Evolutionary conservation across 1,284 basidiomycete species (phyloP).

Genomic region (Xanthoconium separans): DNA sequence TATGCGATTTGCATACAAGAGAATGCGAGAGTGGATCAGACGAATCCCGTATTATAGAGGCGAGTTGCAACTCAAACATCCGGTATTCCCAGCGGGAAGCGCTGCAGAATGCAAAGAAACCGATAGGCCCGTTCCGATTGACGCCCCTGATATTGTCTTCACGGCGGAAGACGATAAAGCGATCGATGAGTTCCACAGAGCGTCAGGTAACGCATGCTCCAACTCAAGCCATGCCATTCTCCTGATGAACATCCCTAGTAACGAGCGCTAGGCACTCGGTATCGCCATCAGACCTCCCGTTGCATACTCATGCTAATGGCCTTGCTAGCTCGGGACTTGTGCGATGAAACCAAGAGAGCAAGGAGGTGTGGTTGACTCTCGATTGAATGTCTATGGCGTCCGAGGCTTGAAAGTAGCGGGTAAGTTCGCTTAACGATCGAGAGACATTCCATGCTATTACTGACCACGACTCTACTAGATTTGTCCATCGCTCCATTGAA

Average conservation of each 20-base stretch:
- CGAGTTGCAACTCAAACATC: slow-evolving; percentile 46
- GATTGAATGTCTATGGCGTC: slow-evolving; percentile 64
- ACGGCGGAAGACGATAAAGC: slow-evolving; percentile 54
- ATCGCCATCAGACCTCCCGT: slow-evolving; percentile 9
- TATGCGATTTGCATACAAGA: slow-evolving; percentile 59
- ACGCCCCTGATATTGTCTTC: slow-evolving; percentile 51
- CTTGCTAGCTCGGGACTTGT: slow-evolving; percentile 58
- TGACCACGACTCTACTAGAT: slow-evolving; percentile 25
- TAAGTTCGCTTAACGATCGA: slow-evolving; percentile 3
- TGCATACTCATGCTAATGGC: background rate
- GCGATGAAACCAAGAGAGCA: slow-evolving; percentile 60
- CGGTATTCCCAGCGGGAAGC: slow-evolving; percentile 47
- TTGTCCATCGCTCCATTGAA: slow-evolving; percentile 36
- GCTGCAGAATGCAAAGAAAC: slow-evolving; percentile 37
- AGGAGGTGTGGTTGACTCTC: slow-evolving; percentile 61
- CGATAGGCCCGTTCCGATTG: slow-evolving; percentile 39
- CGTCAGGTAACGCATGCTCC: slow-evolving; percentile 21
- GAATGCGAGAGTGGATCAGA: slow-evolving; percentile 53
- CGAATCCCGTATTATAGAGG: slow-evolving; percentile 59
- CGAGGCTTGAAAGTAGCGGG: slow-evolving; percentile 56
- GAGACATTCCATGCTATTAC: background rate
- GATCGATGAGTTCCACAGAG: slow-evolving; percentile 45
- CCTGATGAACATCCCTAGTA: slow-evolving; percentile 2
- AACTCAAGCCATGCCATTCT: background rate
- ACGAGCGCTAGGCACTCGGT: slow-evolving; percentile 57